These are phyloP conservation scores for Alternaria tenuissima DNA, from an alignment of 2,329 filamentous ascomycete genomes.

Conservation along the genomic window DNA sequence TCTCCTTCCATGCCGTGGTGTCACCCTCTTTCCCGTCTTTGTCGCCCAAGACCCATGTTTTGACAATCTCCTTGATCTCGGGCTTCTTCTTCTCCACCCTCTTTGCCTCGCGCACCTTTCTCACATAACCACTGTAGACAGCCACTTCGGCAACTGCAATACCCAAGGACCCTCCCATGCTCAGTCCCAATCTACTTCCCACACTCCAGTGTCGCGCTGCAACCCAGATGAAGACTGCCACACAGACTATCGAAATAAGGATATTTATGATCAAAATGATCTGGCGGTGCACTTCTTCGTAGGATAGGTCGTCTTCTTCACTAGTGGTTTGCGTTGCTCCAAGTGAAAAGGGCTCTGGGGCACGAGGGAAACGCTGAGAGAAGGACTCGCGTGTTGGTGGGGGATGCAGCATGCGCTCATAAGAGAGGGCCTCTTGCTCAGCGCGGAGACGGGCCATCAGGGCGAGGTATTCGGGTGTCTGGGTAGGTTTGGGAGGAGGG, in stretches of 20 bases:
- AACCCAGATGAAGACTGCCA: constrained; percentile 80
- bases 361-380: constrained; percentile 63
- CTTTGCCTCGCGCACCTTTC: constrained; percentile 74
- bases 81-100: constrained; percentile 66
- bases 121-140: constrained; percentile 78
- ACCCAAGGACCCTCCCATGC: constrained; percentile 72
- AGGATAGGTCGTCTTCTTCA: constrained; percentile 69
- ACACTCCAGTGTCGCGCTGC: constrained; percentile 78
- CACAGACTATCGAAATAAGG: constrained; percentile 82
- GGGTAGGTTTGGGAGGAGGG: constrained; percentile 70
- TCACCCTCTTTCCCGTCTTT: constrained; percentile 21
- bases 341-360: constrained; percentile 60
- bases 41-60: constrained; percentile 71
- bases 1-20: constrained; percentile 28
- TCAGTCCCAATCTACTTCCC: constrained; percentile 73
- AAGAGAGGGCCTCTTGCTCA: constrained; percentile 82
- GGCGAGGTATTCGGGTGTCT: constrained; percentile 84
- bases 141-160: constrained; percentile 80
- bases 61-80: constrained; percentile 73
- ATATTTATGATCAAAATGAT: constrained; percentile 89
- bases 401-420: constrained; percentile 80
- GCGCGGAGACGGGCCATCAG: constrained; percentile 85
- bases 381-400: constrained; percentile 65
- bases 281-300: constrained; percentile 80
- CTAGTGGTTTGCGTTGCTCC: constrained; percentile 48